Conservation (phyloP, 2,329 filamentous ascomycete species). For the Amauroascus verrucosus region DNA sequence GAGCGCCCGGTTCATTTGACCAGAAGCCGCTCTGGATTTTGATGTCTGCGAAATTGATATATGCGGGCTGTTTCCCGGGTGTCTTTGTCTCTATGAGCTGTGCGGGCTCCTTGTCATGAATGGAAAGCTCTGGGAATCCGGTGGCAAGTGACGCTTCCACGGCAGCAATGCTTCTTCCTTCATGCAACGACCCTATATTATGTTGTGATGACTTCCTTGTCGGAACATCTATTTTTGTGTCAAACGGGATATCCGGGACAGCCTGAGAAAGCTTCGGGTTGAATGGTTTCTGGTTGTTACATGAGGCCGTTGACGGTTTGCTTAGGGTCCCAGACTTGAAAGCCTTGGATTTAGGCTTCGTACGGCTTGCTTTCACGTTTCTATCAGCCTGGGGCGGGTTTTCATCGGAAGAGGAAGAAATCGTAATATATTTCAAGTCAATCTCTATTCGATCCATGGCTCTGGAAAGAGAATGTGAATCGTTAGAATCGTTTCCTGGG, state of each 20-base stretch:
- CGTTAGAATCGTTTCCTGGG: slow-evolving; percentile 3
- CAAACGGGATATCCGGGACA: background rate
- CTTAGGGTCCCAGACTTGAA: background rate
- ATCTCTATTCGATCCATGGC: slow-evolving; percentile 6
- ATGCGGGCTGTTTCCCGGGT: background rate
- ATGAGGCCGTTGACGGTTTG: background rate
- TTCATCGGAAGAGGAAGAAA: slow-evolving; percentile 5
- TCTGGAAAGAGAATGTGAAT: slow-evolving; percentile 4
- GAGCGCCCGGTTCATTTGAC: background rate
- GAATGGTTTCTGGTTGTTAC: background rate
- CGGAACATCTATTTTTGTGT: background rate
- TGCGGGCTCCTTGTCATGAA: background rate
- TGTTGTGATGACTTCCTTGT: background rate
- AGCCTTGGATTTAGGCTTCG: background rate
- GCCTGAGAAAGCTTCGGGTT: background rate
- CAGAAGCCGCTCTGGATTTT: slow-evolving; percentile 10
- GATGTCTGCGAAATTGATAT: background rate
- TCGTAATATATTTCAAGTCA: background rate
- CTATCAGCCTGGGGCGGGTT: background rate
- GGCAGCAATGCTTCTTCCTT: background rate
- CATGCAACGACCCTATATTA: no score
- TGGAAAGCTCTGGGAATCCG: background rate
- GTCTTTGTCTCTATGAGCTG: background rate
- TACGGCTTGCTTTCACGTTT: background rate
- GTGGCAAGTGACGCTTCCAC: background rate